Evolutionary conservation across 805 yeast genomes (phyloP), one percentile per base, ranked within the genome.

Genomic region (Myxozyma geophila): DNA sequence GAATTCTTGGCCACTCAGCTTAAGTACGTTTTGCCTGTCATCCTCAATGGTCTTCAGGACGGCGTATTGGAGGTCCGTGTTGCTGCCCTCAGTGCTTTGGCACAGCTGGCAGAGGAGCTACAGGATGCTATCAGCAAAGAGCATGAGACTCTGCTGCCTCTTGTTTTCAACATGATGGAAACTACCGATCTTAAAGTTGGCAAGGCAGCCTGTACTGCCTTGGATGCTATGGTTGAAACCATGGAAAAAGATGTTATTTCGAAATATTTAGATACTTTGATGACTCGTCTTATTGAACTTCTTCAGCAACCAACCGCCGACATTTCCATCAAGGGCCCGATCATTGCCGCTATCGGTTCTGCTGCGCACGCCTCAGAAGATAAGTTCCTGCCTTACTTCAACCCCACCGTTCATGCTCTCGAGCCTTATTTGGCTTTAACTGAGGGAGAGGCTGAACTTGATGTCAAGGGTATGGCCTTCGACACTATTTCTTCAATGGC

Each of bases 401-500:
- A 86, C 73, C 83, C 86, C 67, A 89, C 97, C 57, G 85, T 93
- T 70, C 86, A 87, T 75, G 84, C 83, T 67, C 82, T 95, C 71
- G 95, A 90, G 77, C 92, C 91, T 66, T 93, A 86, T 75, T 86
- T 92, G 71, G 83, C 72, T 23, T 80, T 86, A 62, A 92, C 88
- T 69, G 80, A 90, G 82, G 81, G 88, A 66, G 97, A 91, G 71
- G 96, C 90, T 67, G 96, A 92, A 73, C 86, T 90, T 69, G 97
- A 92, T 78, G 85, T 95, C 72, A 86, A 96, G 76, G 97, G 97
- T 41, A 83, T 87, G 75, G 90, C 98, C 59, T 87, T 95, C 70
- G 99, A 95, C 80, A 89, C 95, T 73, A 85, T 95, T 70, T 89
- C 97, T 51, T 88, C 97, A 15, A 87, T 95, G 89, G 98, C 96